These are phyloP conservation scores for Nidularia pulvinata DNA, from an alignment of 768 basidiomycete species.

Conservation along the genomic window DNA sequence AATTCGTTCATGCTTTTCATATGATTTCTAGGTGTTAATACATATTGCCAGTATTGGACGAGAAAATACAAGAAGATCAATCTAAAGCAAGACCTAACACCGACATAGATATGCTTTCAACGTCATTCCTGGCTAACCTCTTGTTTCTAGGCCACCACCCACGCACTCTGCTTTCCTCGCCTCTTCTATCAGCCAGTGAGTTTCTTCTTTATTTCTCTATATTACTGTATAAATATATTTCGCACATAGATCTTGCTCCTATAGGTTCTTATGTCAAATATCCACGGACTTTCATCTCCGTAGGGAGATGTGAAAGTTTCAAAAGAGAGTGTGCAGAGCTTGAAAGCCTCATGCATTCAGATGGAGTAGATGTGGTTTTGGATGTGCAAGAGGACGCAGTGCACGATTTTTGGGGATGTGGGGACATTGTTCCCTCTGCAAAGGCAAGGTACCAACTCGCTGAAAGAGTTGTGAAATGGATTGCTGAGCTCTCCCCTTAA, in stretches of 20 bases:
- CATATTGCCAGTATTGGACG: constrained; percentile 1
- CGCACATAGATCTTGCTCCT: constrained; percentile 6
- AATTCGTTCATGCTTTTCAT: background rate
- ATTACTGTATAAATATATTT: background rate
- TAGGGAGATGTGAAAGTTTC: constrained; percentile 15
- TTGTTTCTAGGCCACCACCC: constrained; percentile 4
- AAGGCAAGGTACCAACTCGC: constrained; percentile 6
- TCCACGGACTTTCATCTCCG: constrained; percentile 13
- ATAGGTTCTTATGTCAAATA: constrained; percentile 10
- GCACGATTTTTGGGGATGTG: constrained; percentile 15
- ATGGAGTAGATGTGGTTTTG: constrained; percentile 14
- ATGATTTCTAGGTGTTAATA: constrained; percentile 12
- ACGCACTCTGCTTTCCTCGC: constrained; percentile 6
- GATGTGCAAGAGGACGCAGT: constrained; percentile 17
- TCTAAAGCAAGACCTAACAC: background rate
- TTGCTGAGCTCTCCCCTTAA: no score
- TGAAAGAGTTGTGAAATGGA: background rate
- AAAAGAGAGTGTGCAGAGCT: constrained; percentile 14
- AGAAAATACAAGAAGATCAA: background rate
- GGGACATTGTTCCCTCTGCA: constrained; percentile 7
- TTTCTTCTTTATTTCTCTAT: background rate
- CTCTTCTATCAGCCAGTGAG: constrained; percentile 13
- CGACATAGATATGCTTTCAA: background rate
- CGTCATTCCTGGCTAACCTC: background rate
- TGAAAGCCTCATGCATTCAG: constrained; percentile 8